These are phyloP conservation scores for Microdochium bolleyi DNA, from an alignment of 2,329 filamentous ascomycete genomes.

Conservation along the genomic window DNA sequence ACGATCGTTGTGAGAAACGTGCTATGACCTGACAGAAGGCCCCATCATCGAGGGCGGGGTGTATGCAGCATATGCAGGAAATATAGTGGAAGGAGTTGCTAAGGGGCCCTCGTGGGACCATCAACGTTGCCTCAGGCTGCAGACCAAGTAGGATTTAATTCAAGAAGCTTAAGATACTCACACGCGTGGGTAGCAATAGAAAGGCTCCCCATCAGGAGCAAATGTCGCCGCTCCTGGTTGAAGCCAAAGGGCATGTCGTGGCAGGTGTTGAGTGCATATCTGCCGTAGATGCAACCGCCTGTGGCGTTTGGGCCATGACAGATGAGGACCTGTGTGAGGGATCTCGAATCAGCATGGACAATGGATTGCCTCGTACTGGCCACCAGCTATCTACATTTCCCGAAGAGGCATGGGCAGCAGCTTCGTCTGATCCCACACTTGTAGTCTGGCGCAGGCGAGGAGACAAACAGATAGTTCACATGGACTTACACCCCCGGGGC, in stretches of 20 bases:
- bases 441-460: too few relatives aligned
- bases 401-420: too few relatives aligned
- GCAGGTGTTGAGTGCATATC: slow-evolving; percentile 35
- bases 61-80: not conserved
- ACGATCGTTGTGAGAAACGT: not conserved
- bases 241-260: slow-evolving; percentile 34
- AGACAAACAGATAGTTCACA: too few relatives aligned
- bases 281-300: slow-evolving; percentile 33
- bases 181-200: slow-evolving; percentile 37
- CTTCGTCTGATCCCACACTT: too few relatives aligned
- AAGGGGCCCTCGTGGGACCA: too few relatives aligned
- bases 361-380: too few relatives aligned
- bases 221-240: slow-evolving; percentile 37
- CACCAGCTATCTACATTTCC: too few relatives aligned
- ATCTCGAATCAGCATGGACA: not conserved
- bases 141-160: not conserved
- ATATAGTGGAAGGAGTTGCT: too few relatives aligned
- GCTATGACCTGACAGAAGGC: too few relatives aligned
- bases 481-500: too few relatives aligned
- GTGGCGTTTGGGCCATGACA: slow-evolving; percentile 43
- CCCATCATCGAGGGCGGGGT: too few relatives aligned
- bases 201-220: slow-evolving; percentile 39
- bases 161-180: slow-evolving; percentile 8
- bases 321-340: slow-evolving; percentile 32
- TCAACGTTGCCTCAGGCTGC: too few relatives aligned